Evolutionary conservation across 352 stramenopile species (phyloP), one percentile per base, ranked within the genome.

Genomic region (Pythium brassicae): DNA sequence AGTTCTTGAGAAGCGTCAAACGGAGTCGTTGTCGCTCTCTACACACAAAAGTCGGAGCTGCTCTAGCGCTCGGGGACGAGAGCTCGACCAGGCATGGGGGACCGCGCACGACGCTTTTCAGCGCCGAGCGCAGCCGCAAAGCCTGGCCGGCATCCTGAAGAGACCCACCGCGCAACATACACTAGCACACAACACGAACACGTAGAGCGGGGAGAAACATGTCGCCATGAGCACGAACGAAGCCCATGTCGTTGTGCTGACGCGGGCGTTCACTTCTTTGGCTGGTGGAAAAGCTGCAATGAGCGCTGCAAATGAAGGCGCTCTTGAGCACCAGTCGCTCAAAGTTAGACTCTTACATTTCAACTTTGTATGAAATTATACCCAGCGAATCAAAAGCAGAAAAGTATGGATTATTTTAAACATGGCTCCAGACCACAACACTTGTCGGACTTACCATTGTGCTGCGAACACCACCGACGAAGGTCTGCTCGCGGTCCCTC

Each of bases 1-100:
- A 89, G 75, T 83, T 89, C 79, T 89, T 89, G 79, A 89, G 79
- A 72, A 83, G 64, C 78, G 58, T 62, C 70, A 63, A 83, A 83
- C 71, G 61, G 61, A 69, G 23, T 48, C 55, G 54, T 82, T 73
- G 71, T 64, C 71, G 61, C 76, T 79, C 79, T 89, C 79, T 89
- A 89, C 79, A 89, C 76, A 89, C 79, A 89, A 89, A 78, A 61
- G 63, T 69, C 73, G 45, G 45, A 51, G 57, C 66, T 74, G 53
- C 46, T 87, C 19, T 89, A 69, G 78, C 78, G 78, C 68, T 61
- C 59, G 44, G 65, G 71, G 64, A 54, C 49, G 62, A 56, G 23
- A 49, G 45, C 71, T 45, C 64, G 48, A 52, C 57, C 61, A 45
- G 59, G 62, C 57, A 62, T 47, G 53, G 59, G 50, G 65, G 42